These are phyloP conservation scores for Colletotrichum scovillei DNA, from an alignment of 2,329 filamentous ascomycete genomes.

Conservation along the genomic window DNA sequence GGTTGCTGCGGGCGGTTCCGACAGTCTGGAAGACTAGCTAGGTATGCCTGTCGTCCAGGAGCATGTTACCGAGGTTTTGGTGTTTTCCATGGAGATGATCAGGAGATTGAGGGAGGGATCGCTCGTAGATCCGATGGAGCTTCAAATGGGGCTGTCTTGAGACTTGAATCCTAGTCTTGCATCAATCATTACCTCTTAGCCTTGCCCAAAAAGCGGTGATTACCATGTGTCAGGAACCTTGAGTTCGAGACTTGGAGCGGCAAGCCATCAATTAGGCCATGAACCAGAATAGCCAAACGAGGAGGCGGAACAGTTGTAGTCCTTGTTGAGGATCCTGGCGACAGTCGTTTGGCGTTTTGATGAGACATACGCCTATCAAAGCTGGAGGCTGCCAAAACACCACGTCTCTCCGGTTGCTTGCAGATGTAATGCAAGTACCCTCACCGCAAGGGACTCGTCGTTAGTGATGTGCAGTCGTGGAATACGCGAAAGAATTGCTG, in stretches of 20 bases:
- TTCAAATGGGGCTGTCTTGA: neutral
- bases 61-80: constrained; percentile 24
- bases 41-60: constrained; percentile 25
- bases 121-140: constrained; percentile 25
- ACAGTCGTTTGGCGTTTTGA: constrained; percentile 1
- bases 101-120: constrained; percentile 24
- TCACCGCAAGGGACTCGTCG: constrained; percentile 19
- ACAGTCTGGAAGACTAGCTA: constrained; percentile 32
- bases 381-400: neutral
- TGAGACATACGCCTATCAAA: neutral
- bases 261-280: constrained; percentile 5
- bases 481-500: neutral
- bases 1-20: constrained; percentile 15
- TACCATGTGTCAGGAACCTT: neutral
- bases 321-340: neutral
- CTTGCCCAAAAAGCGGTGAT: neutral
- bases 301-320: neutral
- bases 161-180: constrained; percentile 1
- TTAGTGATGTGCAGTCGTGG: neutral
- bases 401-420: constrained; percentile 10
- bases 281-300: neutral
- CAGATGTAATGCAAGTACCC: constrained; percentile 22
- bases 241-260: neutral
- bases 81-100: constrained; percentile 17
- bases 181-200: neutral